Evolutionary conservation across 2,329 filamentous ascomycete species (phyloP).

Genomic region (Metarhizium humberi): DNA sequence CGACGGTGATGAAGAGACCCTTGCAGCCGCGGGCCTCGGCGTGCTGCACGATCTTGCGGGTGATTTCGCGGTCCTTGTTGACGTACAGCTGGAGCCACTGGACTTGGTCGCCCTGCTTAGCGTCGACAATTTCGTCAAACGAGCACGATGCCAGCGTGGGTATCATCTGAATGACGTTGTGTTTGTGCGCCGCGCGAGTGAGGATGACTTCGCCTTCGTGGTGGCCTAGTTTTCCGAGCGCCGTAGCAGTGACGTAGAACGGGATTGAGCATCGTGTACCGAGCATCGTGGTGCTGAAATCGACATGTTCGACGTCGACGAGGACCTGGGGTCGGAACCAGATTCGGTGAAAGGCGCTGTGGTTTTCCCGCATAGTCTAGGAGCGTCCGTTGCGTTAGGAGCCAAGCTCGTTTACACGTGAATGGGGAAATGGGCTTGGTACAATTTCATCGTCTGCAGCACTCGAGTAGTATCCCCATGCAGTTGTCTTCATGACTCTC

Average conservation of each 20-base stretch:
- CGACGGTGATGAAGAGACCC: slow-evolving; percentile 95
- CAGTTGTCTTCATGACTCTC: slow-evolving; percentile 86
- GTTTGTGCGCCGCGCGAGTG: slow-evolving; percentile 72
- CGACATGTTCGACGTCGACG: slow-evolving; percentile 79
- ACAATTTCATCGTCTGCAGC: slow-evolving; percentile 53
- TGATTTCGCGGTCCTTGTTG: slow-evolving; percentile 90
- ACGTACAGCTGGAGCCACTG: slow-evolving; percentile 98
- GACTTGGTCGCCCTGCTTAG: slow-evolving; percentile 64
- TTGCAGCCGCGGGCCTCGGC: slow-evolving; percentile 88
- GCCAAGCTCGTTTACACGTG: neutral
- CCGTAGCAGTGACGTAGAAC: slow-evolving; percentile 94
- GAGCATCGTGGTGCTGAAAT: slow-evolving; percentile 88
- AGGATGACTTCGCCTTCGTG: slow-evolving; percentile 90
- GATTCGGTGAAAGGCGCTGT: slow-evolving; percentile 91
- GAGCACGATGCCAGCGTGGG: slow-evolving; percentile 93
- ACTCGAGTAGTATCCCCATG: slow-evolving; percentile 96
- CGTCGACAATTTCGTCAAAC: slow-evolving; percentile 95
- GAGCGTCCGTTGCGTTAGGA: neutral
- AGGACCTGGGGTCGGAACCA: slow-evolving; percentile 90
- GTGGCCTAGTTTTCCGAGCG: slow-evolving; percentile 88
- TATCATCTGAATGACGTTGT: slow-evolving; percentile 96
- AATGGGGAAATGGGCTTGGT: slow-evolving; percentile 5
- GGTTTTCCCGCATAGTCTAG: slow-evolving; percentile 90
- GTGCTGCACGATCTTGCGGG: slow-evolving; percentile 80
- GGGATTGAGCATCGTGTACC: slow-evolving; percentile 76